Percentiles rank a stretch among this genome's conserved stretches.
Conservation (phyloP, 2,329 filamentous ascomycete species). For the Volutella citrinella region DNA sequence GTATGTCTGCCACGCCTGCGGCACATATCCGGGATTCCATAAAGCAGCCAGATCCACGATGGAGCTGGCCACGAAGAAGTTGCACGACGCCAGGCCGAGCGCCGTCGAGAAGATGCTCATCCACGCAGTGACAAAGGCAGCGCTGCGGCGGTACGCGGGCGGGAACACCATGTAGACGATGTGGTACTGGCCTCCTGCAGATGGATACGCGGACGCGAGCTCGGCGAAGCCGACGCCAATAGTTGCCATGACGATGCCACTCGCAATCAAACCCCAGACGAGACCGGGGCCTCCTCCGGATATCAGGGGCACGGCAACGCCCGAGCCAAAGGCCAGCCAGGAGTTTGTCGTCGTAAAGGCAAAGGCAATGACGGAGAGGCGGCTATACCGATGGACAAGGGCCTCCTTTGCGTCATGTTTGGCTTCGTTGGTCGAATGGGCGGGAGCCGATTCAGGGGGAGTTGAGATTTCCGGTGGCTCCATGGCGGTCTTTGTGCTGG, state of each 20-base stretch:
- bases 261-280: conserved; percentile 22
- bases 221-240: conserved; percentile 24
- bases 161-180: conserved; percentile 25
- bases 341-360: conserved; percentile 26
- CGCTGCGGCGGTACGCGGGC: conserved; percentile 16
- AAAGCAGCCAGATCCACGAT: conserved; percentile 19
- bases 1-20: conserved; percentile 23
- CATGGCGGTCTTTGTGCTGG: too few relatives aligned
- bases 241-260: conserved; percentile 19
- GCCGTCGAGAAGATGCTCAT: conserved; percentile 24
- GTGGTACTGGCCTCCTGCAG: conserved; percentile 24
- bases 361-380: conserved; percentile 23
- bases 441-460: too few relatives aligned
- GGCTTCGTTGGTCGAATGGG: too few relatives aligned
- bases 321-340: conserved; percentile 24
- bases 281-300: conserved; percentile 23
- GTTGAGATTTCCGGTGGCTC: too few relatives aligned
- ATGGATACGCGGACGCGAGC: conserved; percentile 23
- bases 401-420: too few relatives aligned
- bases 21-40: conserved; percentile 17
- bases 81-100: conserved; percentile 22
- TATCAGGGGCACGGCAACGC: conserved; percentile 19
- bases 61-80: conserved; percentile 23
- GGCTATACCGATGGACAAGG: conserved; percentile 23
- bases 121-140: conserved; percentile 23